Base-by-base conservation (phyloP, 495 filamentous ascomycete species). In the Platismatia glauca region DNA sequence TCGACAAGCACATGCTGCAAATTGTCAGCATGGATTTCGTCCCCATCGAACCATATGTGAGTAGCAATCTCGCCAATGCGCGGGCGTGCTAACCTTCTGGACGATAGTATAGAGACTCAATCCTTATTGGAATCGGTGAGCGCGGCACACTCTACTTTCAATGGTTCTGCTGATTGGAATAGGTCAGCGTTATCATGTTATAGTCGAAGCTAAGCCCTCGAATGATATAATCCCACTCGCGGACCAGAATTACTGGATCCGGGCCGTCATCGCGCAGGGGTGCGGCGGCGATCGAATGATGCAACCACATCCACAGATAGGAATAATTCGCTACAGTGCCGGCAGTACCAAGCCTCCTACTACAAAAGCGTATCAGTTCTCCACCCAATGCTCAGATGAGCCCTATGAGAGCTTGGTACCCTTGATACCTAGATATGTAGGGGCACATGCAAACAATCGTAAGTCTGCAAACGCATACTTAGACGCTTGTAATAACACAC, bases 121-220 rank as follows among this genome's bases (percentile, higher is more conserved):
- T n/a, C n/a, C n/a, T n/a, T n/a, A n/a, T n/a, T n/a, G n/a, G n/a
- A n/a, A n/a, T n/a, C n/a, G n/a, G n/a, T n/a, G n/a, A n/a, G n/a
- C n/a, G n/a, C n/a, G n/a, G n/a, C n/a, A n/a, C n/a, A n/a, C n/a
- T n/a, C n/a, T n/a, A n/a, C n/a, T n/a, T n/a, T n/a, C 59, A 48
- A 71, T 74, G 46, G 60, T n/a, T n/a, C n/a, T 88, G n/a, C 66
- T 75, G 39, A 76, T 91, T 60, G 82, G 71, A 41, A 89, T 89
- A 70, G 86, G 76, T 76, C 85, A 90, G 74, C 80, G 88, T 33
- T 87, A 87, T 71, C 82, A 90, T 67, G 75, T 90, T 24, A 81
- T 88, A 61, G 79, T 90, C 46, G 79, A 82, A 43, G 88, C 86
- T n/a, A 77, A n/a, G 16, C 43, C 43, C 77, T 64, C 70, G 57